Base-by-base conservation (phyloP, 495 filamentous ascomycete genomes). In the Penicillium roqueforti region DNA sequence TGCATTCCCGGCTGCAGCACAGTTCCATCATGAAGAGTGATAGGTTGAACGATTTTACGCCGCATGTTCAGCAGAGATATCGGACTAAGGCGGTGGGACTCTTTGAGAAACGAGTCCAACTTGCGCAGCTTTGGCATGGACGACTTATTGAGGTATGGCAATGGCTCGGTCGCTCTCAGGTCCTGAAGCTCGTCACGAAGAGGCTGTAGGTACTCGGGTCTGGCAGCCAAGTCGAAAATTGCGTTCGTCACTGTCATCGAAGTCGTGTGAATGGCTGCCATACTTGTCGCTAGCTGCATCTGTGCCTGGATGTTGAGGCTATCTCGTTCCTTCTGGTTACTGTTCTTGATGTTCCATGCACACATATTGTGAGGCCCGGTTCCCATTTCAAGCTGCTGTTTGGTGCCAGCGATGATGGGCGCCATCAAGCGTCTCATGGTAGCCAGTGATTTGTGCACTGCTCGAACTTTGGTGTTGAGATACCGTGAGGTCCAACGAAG, bases 11-110 rank as follows among this genome's bases (percentile, higher is more conserved):
- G 23, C 5, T 25, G 3, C 37, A 16, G 3, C 16, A 6, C n/a
- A 2, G 26, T 13, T 9, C 54, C 58, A n/a, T 61, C 54, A 11
- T 45, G 37, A 23, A 56, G 47, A 13, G 42, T 29, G 42, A 29
- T 26, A 29, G 14, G 14, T 13, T 25, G 20, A 11, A 28, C 13
- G 3, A 45, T 13, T 14, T 10, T 11, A 22, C 26, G 42, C 9
- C 19, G 7, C 20, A 25, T 26, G 10, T 25, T 11, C 9, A 22
- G 10, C 11, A 18, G 4, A 8, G 13, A 7, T 7, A 39, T 19
- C 19, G 42, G 42, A n/a, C 9, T 14, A 16, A 45, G 16, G 7
- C 42, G 19, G 19, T 25, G 20, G 20, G 19, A 26, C 11, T 45
- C 42, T 3, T n/a, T 25, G 19, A 45, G 19, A 18, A 45, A 45